Evolutionary conservation across 768 basidiomycete genomes (phyloP).

Genomic region (Clitopilus hobsonii): DNA sequence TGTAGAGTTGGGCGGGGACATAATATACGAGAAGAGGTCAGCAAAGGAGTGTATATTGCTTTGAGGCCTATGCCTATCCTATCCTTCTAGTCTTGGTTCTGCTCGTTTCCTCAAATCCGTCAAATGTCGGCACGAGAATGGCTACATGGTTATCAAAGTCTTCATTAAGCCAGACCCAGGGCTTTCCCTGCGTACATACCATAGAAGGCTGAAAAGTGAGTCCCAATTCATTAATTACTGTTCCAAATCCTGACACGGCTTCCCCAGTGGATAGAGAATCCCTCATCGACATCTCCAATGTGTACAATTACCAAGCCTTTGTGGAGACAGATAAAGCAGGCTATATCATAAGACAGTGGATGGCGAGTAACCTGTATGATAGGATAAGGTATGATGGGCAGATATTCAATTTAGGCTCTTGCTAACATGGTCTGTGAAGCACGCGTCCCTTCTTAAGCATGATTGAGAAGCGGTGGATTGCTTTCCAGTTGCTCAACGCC

Average conservation of each 20-base stretch:
- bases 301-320: constrained; percentile 85
- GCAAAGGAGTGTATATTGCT: constrained; percentile 13
- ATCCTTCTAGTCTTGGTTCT: constrained; percentile 17
- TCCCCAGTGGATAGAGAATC: constrained; percentile 78
- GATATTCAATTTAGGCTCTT: background rate
- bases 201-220: constrained; percentile 73
- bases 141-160: constrained; percentile 87
- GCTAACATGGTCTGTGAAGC: constrained; percentile 34
- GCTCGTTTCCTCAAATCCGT: constrained; percentile 66
- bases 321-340: constrained; percentile 96
- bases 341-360: constrained; percentile 92
- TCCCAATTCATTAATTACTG: no score
- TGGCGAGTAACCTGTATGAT: constrained; percentile 92
- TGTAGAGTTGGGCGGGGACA: constrained; percentile 79
- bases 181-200: constrained; percentile 69
- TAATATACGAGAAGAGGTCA: constrained; percentile 91
- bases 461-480: constrained; percentile 98
- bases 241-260: constrained; percentile 3
- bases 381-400: constrained; percentile 77
- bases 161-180: constrained; percentile 93
- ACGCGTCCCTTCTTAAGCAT: constrained; percentile 90
- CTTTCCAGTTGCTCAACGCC: constrained; percentile 85
- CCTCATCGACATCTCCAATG: constrained; percentile 78
- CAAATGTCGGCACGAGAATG: constrained; percentile 79
- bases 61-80: background rate